These are phyloP conservation scores for Eucalyptus curtisii DNA, from an alignment of 345 rosid species.

Conservation along the genomic window DNA sequence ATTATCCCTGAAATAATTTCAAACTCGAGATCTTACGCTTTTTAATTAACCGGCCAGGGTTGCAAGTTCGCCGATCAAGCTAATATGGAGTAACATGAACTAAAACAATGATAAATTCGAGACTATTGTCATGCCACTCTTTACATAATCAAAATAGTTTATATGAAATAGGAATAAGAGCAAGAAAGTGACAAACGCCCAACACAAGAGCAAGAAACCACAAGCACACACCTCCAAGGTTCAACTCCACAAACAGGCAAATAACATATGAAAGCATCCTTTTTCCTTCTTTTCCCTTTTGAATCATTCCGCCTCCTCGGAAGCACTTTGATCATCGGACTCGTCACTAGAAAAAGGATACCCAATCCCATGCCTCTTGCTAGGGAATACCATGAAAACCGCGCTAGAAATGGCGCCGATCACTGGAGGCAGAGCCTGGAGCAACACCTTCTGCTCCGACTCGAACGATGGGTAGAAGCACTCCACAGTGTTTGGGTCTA, in stretches of 20 bases:
- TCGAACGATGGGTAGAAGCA: conserved; percentile 58
- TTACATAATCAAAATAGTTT: neutral
- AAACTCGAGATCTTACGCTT: rapidly evolving
- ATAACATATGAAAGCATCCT: neutral
- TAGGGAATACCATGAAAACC: conserved; percentile 55
- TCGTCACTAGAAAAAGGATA: conserved; percentile 27
- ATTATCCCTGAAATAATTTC: neutral
- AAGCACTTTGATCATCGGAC: conserved; percentile 18
- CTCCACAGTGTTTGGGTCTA: conserved; percentile 45
- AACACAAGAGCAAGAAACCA: neutral
- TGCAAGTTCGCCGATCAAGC: neutral
- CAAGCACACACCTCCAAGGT: neutral
- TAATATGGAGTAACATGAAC: neutral
- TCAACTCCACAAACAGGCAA: neutral
- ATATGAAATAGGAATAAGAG: neutral
- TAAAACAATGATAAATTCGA: neutral
- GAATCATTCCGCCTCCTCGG: neutral
- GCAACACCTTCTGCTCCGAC: conserved; percentile 30
- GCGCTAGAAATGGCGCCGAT: conserved; percentile 38
- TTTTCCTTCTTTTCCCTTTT: neutral
- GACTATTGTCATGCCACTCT: neutral
- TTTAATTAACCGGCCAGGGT: neutral
- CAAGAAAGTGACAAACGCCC: neutral
- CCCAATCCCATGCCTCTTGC: conserved; percentile 72
- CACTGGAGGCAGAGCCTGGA: conserved; percentile 54